Evolutionary conservation across 768 basidiomycete species (phyloP).

Genomic region (Termitomyces sp.): DNA sequence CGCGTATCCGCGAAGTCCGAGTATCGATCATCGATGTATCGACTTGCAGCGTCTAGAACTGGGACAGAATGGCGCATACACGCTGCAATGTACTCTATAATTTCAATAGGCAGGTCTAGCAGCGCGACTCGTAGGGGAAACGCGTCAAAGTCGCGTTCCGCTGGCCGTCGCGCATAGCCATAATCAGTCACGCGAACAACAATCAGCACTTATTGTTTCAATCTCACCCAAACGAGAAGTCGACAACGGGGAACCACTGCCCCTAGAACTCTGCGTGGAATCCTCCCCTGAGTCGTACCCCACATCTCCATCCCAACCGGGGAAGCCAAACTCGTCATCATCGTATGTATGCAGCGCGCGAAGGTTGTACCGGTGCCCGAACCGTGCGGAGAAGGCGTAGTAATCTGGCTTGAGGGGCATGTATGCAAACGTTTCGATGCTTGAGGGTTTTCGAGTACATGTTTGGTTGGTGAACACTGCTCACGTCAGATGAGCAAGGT

Average conservation of each 20-base stretch:
- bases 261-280: not conserved
- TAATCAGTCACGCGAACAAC: not conserved
- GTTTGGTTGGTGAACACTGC: conserved; percentile 10
- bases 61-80: conserved; percentile 19
- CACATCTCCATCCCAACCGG: conserved; percentile 1
- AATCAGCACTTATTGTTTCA: not conserved
- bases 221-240: conserved; percentile 4
- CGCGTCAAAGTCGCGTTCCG: conserved; percentile 8
- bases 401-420: not conserved
- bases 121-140: conserved; percentile 18
- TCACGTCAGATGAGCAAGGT: not conserved
- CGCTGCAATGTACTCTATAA: conserved; percentile 25
- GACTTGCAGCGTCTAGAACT: conserved; percentile 20
- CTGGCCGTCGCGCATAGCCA: not conserved
- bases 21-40: conserved; percentile 26
- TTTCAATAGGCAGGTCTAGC: conserved; percentile 26
- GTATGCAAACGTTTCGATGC: conserved; percentile 4
- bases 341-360: conserved; percentile 2
- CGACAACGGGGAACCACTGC: not conserved
- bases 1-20: conserved; percentile 25
- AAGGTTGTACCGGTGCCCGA: conserved; percentile 6
- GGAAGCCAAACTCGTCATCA: conserved; percentile 6
- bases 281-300: not conserved
- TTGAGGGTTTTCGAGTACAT: conserved; percentile 4
- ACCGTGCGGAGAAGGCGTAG: not conserved